phyloP scores from a whole-genome alignment of 176 grass and related monocot genomes.

The Eremochloa ophiuroides region DNA sequence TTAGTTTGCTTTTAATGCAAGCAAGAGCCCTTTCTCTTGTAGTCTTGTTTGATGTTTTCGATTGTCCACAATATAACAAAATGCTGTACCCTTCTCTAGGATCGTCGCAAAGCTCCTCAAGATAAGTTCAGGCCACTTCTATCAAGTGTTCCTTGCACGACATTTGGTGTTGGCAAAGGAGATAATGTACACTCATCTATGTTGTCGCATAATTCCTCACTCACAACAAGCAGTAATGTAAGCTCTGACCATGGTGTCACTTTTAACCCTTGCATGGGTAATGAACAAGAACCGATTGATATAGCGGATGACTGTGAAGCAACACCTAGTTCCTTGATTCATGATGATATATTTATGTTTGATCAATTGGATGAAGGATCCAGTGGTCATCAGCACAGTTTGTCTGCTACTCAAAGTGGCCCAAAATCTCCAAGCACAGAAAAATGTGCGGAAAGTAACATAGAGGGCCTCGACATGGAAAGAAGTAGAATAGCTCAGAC shows the following conservation, averaged over 20 bases:
- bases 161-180: constrained; percentile 54
- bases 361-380: constrained; percentile 71
- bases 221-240: constrained; percentile 66
- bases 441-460: constrained; percentile 18
- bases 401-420: constrained; percentile 25
- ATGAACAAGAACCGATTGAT: constrained; percentile 48
- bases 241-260: constrained; percentile 48
- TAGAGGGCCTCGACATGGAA: constrained; percentile 13
- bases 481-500: constrained; percentile 3
- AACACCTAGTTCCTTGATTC: constrained; percentile 30
- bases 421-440: constrained; percentile 12
- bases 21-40: background rate
- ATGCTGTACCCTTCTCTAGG: constrained; percentile 46
- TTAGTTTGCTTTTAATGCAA: constrained; percentile 14
- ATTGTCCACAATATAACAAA: constrained; percentile 20
- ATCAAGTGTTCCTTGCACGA: constrained; percentile 72
- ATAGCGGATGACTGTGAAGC: constrained; percentile 43
- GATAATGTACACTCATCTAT: constrained; percentile 35
- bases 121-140: constrained; percentile 94
- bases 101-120: constrained; percentile 74
- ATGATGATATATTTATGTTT: constrained; percentile 57
- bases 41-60: background rate
- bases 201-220: constrained; percentile 63
- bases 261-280: constrained; percentile 46
- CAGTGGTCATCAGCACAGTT: constrained; percentile 1